These are phyloP conservation scores for Stevia rebaudiana DNA, from an alignment of 140 eudicot species.

Conservation along the genomic window DNA sequence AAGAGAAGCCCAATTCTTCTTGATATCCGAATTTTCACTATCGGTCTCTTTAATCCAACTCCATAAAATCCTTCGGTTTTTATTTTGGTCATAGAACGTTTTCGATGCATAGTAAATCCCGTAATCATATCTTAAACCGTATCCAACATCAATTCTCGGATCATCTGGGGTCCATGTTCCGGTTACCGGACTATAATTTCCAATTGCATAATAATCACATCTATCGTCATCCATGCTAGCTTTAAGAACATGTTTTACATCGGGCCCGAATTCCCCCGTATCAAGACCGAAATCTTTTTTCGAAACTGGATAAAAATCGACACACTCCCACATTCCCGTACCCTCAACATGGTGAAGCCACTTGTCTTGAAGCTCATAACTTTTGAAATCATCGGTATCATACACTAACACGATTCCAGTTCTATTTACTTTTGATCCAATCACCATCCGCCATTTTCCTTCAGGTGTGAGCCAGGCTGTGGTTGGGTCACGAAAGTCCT, in stretches of 20 bases:
- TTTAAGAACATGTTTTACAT: slow-evolving; percentile 64
- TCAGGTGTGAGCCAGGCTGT: slow-evolving; percentile 72
- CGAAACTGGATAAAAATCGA: slow-evolving; percentile 80
- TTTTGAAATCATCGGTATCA: slow-evolving; percentile 59
- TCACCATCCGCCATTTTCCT: slow-evolving; percentile 67
- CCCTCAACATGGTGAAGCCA: slow-evolving; percentile 53
- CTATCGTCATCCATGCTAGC: slow-evolving; percentile 76
- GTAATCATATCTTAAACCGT: slow-evolving; percentile 71
- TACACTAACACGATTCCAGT: slow-evolving; percentile 66
- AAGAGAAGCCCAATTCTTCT: slow-evolving; percentile 80
- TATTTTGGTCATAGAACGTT: slow-evolving; percentile 67
- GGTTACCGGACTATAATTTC: slow-evolving; percentile 33
- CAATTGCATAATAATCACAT: slow-evolving; percentile 68
- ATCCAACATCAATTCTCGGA: slow-evolving; percentile 57
- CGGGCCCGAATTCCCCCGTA: slow-evolving; percentile 42
- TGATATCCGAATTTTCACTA: slow-evolving; percentile 50
- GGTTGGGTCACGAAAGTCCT: slow-evolving; percentile 82
- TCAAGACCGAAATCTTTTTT: slow-evolving; percentile 42
- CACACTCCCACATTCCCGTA: slow-evolving; percentile 95
- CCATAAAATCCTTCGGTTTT: slow-evolving; percentile 71
- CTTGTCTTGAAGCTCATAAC: slow-evolving; percentile 32
- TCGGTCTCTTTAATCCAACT: slow-evolving; percentile 77
- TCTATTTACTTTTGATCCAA: slow-evolving; percentile 58
- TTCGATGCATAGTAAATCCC: slow-evolving; percentile 81
- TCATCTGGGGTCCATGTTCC: slow-evolving; percentile 68